Conservation (phyloP, 2,329 filamentous ascomycete species). For the Xylaria sp. region DNA sequence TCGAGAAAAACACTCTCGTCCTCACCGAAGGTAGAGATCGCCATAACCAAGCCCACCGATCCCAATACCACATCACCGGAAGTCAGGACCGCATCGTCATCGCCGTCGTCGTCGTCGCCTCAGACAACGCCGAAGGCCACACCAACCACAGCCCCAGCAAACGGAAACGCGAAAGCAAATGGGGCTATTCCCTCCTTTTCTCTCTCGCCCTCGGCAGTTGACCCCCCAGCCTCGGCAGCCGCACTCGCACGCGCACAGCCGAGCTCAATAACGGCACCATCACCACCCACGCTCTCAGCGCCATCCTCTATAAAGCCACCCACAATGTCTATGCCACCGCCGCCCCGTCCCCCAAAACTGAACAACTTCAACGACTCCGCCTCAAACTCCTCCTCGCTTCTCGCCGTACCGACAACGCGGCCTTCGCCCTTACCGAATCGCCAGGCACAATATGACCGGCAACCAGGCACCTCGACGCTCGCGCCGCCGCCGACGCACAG, state of each 20-base stretch:
- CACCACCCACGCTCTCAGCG: constrained; percentile 35
- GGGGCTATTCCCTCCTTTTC: constrained; percentile 59
- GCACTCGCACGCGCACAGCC: constrained; percentile 40
- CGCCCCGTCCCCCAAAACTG: constrained; percentile 44
- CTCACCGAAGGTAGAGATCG: constrained; percentile 36
- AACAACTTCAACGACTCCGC: constrained; percentile 36
- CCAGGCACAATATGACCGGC: constrained; percentile 40
- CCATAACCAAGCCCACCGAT: constrained; percentile 37
- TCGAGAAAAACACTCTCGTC: constrained; percentile 48
- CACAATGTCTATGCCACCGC: constrained; percentile 42
- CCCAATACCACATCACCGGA: constrained; percentile 34
- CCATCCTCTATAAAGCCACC: constrained; percentile 19
- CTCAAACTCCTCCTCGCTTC: constrained; percentile 31
- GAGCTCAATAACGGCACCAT: constrained; percentile 26
- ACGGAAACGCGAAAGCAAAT: constrained; percentile 27
- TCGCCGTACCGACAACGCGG: constrained; percentile 47
- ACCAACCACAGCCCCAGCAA: constrained; percentile 40
- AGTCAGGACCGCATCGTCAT: constrained; percentile 41
- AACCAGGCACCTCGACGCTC: constrained; percentile 55
- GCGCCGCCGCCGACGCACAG: constrained; percentile 67
- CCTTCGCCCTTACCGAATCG: constrained; percentile 56
- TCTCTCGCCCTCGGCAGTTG: constrained; percentile 51
- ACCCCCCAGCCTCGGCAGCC: constrained; percentile 46
- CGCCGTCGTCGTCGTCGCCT: constrained; percentile 44
- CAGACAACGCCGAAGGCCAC: constrained; percentile 65